Evolutionary conservation across 768 basidiomycete genomes (phyloP), one percentile per base, ranked within the genome.

Genomic region (Trametes cinnabarina): DNA sequence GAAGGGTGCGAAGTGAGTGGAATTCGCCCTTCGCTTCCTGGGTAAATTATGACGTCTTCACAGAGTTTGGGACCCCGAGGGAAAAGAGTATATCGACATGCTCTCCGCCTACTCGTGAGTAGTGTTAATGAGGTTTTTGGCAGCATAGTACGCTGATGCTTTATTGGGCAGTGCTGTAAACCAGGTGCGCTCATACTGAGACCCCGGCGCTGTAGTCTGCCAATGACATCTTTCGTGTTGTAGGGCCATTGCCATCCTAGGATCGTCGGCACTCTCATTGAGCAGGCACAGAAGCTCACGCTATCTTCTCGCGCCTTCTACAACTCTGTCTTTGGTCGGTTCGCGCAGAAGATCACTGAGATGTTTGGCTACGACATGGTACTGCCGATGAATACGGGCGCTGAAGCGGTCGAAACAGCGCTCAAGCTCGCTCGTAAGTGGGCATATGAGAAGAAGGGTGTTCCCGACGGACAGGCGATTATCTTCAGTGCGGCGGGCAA

Each of bases 351-450:
- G 71, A 79, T 98, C 58, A 92, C 89, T 1, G 76, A 83, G 57
- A 82, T 90, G 74, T 94, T 96, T 68, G 88, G 87, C 12, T 98
- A 90, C 72, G 95, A 96, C 61, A 94, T 94, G 86, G 93, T 97
- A 2, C 79, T 98, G 9, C 95, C 96, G 22, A 97, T 98, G 94
- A 99, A 99, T 80, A 98, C 96, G 0, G 96, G 96, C 44, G 94
- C 94, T 0, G 97, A 99, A 69, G 97, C 97, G 8, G 97, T 98
- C 53, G 97, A 99, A 77, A 97, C 95, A 0, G 85, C 88, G n/a
- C 73, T 99, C 71, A 99, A 99, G 80, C 81, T 98, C 17, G 88
- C 97, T 0, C 76, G 97, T 64, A 98, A 98, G 77, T 98, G 97
- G 97, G 96, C 90, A 2, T 98, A 98, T 74, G 80, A 80, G 76